phyloP scores from a whole-genome alignment of 1,139 yeast genomes.

The Barnettozyma hawaiiensis region DNA sequence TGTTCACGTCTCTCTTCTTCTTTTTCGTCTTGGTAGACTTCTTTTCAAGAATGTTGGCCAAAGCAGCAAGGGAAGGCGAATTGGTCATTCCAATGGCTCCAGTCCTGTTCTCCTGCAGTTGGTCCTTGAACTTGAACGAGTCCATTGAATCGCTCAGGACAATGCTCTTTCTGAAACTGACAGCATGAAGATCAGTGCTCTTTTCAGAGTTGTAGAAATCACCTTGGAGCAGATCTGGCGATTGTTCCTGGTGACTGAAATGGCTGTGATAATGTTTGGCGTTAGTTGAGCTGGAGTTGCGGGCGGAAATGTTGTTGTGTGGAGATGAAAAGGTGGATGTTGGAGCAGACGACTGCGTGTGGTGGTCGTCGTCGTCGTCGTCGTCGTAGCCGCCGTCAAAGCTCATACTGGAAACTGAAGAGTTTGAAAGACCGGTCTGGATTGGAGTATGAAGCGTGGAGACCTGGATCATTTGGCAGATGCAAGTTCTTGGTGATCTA shows the following conservation, averaged over 20 bases:
- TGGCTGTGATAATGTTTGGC: background rate
- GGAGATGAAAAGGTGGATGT: slow-evolving; percentile 2
- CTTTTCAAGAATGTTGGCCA: slow-evolving; percentile 34
- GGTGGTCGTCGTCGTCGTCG: background rate
- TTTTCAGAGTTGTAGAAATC: slow-evolving; percentile 30
- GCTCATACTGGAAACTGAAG: slow-evolving; percentile 2
- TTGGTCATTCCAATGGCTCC: slow-evolving; percentile 35
- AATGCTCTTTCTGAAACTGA: slow-evolving; percentile 43
- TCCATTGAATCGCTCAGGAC: slow-evolving; percentile 40
- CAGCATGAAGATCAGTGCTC: slow-evolving; percentile 37
- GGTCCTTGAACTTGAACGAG: slow-evolving; percentile 23
- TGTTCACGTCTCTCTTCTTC: slow-evolving; percentile 5
- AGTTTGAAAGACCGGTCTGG: slow-evolving; percentile 1
- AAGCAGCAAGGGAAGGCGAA: slow-evolving; percentile 38
- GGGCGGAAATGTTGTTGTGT: background rate
- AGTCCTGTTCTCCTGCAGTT: slow-evolving; percentile 8
- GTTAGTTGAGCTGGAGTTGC: background rate
- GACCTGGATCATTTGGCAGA: background rate
- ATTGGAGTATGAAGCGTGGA: background rate
- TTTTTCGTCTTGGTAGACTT: slow-evolving; percentile 21
- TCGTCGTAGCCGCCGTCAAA: background rate
- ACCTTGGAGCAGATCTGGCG: slow-evolving; percentile 20
- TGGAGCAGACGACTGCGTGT: background rate
- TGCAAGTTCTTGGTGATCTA: too few relatives aligned
- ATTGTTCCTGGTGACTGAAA: slow-evolving; percentile 12